A percentile compares a stretch with the other conserved stretches of the same genome.
Evolutionary conservation across 164 flowering plant genomes (phyloP).

Genomic region (Vitis cinerea): DNA sequence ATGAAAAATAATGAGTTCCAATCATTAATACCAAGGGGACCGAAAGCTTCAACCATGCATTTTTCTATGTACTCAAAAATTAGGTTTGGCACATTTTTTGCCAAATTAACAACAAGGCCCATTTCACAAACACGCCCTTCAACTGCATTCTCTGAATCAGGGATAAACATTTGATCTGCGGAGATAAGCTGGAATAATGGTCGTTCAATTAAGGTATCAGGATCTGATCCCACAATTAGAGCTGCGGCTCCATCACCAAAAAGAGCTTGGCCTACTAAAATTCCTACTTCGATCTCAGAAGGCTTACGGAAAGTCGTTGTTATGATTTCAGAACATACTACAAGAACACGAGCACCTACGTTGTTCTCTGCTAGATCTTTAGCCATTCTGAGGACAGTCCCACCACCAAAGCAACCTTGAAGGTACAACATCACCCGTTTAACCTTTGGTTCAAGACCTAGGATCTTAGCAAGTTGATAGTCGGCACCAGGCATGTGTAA

Average conservation of each 20-base stretch:
- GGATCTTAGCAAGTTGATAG: slow-evolving; percentile 1
- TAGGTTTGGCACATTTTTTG: background rate
- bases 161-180: background rate
- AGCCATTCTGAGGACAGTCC: background rate
- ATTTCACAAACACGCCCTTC: background rate
- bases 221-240: slow-evolving; percentile 4
- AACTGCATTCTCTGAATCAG: background rate
- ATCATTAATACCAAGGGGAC: background rate
- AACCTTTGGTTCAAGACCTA: slow-evolving; percentile 1
- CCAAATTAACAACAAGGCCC: background rate
- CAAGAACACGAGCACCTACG: slow-evolving; percentile 1
- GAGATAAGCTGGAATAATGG: slow-evolving; percentile 1
- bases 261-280: background rate
- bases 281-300: background rate
- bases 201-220: background rate
- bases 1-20: slow-evolving; percentile 15
- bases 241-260: slow-evolving; percentile 14
- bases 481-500: slow-evolving; percentile 11
- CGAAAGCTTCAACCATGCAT: background rate
- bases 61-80: background rate
- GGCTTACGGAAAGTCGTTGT: background rate
- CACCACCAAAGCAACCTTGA: slow-evolving; percentile 2
- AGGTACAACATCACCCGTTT: slow-evolving; percentile 8
- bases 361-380: slow-evolving; percentile 14
- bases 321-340: slow-evolving; percentile 3